These are phyloP conservation scores for Neurospora terricola DNA, from an alignment of 495 filamentous ascomycete species.

Conservation along the genomic window DNA sequence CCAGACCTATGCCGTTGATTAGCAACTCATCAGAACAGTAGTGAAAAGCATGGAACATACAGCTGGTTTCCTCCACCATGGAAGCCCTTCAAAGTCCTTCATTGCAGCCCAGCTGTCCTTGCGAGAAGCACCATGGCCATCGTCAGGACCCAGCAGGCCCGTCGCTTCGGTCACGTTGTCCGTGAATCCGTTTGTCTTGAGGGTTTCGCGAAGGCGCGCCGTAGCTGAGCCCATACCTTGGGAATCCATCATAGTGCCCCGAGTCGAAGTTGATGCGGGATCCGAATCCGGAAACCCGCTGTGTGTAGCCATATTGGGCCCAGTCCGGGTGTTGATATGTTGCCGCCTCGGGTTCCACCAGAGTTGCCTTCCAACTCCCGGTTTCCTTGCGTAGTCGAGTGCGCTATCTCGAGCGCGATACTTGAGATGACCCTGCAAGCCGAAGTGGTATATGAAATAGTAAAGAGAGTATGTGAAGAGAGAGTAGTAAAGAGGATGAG, in stretches of 20 bases:
- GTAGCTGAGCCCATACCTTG: background rate
- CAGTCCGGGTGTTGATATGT: background rate
- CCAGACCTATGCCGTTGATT: conserved; percentile 47
- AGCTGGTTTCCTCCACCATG: conserved; percentile 65
- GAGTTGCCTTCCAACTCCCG: background rate
- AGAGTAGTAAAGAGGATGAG: background rate
- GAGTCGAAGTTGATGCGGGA: background rate
- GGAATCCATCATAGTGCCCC: background rate
- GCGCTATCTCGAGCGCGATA: background rate
- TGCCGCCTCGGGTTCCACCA: background rate
- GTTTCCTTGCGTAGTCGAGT: background rate
- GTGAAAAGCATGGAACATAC: conserved; percentile 32
- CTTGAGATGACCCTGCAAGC: background rate
- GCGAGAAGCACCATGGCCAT: conserved; percentile 1
- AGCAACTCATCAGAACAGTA: background rate
- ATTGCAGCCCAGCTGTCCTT: conserved; percentile 29
- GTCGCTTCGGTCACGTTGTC: conserved; percentile 30
- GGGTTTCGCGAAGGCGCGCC: background rate
- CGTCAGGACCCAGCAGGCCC: conserved; percentile 23
- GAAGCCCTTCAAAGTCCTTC: conserved; percentile 51
- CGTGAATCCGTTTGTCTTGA: conserved; percentile 9
- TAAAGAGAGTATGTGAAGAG: background rate
- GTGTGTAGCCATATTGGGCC: background rate
- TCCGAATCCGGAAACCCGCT: conserved; percentile 1
- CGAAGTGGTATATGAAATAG: background rate